Conservation (phyloP, 1,284 basidiomycete genomes). For the Apiotrichum mycotoxinovorans region DNA sequence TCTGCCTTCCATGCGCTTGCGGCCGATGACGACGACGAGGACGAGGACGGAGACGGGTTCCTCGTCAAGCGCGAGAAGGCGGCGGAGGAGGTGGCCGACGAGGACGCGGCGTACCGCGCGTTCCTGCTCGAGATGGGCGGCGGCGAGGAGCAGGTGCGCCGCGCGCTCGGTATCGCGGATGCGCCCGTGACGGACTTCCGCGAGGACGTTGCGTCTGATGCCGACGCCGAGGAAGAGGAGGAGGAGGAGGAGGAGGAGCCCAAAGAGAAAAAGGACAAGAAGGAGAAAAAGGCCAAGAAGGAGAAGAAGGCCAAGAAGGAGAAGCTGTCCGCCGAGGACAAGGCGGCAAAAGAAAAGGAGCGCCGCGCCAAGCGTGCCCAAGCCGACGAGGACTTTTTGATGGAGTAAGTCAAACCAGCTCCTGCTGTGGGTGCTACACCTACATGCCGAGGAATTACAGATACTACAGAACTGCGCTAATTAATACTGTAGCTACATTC, state of each 20-base stretch:
- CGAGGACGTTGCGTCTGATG: constrained; percentile 49
- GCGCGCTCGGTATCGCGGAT: constrained; percentile 51
- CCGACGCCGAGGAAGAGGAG: constrained; percentile 54
- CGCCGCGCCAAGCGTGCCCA: constrained; percentile 34
- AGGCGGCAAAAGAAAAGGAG: constrained; percentile 57
- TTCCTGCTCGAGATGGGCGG: constrained; percentile 76
- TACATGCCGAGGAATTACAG: too few species aligned
- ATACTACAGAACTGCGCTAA: too few species aligned
- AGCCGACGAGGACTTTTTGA: constrained; percentile 65
- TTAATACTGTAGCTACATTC: constrained; percentile 76
- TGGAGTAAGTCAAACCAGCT: constrained; percentile 62
- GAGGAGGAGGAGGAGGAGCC: constrained; percentile 64
- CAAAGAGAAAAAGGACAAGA: constrained; percentile 56
- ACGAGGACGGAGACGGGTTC: constrained; percentile 55
- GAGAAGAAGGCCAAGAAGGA: constrained; percentile 52
- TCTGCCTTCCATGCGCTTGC: constrained; percentile 58
- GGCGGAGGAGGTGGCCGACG: constrained; percentile 69
- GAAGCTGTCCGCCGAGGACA: constrained; percentile 36
- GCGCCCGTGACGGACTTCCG: constrained; percentile 24
- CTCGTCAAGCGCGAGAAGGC: constrained; percentile 60
- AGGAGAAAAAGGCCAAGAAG: constrained; percentile 51
- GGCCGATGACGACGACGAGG: constrained; percentile 56
- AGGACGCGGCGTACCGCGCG: constrained; percentile 71
- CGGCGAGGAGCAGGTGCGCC: constrained; percentile 64
- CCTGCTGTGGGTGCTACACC: too few species aligned